Percentiles rank a stretch among this genome's conserved stretches.
Conservation (phyloP, 768 basidiomycete genomes). For the Suillus subaureus region DNA sequence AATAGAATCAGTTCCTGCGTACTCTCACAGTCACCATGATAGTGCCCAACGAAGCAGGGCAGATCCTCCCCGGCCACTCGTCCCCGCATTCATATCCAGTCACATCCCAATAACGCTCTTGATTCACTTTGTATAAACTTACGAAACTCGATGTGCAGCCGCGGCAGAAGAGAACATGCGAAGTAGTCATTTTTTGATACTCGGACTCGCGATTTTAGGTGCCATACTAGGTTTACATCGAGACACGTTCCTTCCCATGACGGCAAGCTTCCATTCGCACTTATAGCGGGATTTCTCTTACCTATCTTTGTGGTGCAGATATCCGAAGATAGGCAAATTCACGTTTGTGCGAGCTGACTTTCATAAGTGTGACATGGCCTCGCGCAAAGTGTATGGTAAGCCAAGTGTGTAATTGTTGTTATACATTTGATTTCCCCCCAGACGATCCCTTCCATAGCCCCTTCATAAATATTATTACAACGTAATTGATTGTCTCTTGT, state of each 20-base stretch:
- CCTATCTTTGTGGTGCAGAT: too few species aligned
- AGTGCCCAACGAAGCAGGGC: neutral
- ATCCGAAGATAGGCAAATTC: neutral
- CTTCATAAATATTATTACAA: neutral
- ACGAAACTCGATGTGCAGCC: neutral
- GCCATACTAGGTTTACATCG: neutral
- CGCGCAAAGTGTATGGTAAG: neutral
- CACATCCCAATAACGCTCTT: neutral
- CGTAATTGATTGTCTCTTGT: neutral
- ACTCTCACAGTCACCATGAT: neutral
- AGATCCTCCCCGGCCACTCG: neutral
- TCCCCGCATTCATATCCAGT: neutral
- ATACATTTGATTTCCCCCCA: neutral
- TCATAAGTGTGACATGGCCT: neutral
- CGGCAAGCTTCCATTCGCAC: neutral
- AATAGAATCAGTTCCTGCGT: neutral
- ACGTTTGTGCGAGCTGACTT: neutral
- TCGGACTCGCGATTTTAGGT: neutral
- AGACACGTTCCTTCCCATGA: conserved; percentile 2
- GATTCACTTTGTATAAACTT: neutral
- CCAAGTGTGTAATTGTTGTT: too few species aligned
- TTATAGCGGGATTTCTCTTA: neutral
- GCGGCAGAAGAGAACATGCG: conserved; percentile 1
- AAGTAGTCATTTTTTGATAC: neutral
- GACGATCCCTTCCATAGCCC: neutral